Base-by-base conservation (phyloP, 768 basidiomycete genomes). In the Punctularia strigosozonata region DNA sequence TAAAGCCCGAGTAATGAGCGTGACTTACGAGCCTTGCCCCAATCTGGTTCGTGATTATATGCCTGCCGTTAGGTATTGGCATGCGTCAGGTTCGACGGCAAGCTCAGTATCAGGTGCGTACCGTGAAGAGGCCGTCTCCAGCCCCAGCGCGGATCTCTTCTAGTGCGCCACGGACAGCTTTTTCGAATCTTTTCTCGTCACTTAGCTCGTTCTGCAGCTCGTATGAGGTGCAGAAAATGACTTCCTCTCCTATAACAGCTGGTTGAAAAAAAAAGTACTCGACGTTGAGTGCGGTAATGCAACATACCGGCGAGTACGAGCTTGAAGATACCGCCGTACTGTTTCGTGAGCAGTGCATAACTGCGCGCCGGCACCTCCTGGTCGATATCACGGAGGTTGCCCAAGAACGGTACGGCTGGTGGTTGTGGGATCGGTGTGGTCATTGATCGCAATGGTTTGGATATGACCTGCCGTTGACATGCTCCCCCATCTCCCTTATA, bases 51-150 rank as follows among this genome's bases (percentile, higher is more conserved):
- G 14, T 59, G 56, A 13, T 54, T 47, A 30, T 61, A 52, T 0
- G 68, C 67, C 53, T 62, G 33, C 10, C 22, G 25, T 19, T 35
- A 21, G 39, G 15, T 28, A 20, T 30, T 21, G 15, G 22, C 36
- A 31, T 30, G 43, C 39, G 41, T 12, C n/a, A 23, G 5, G 20
- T 44, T 23, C 8, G 14, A 21, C 24, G 15, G 1, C 5, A 14
- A 15, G 14, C 13, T 20, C 4, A n/a, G n/a, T n/a, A n/a, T n/a
- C n/a, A n/a, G n/a, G 5, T 17, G 37, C 52, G 6, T 22, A 62
- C 63, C 19, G 63, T 64, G 46, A 66, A 67, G 12, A 64, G 47
- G 3, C 58, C 69, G 46, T 70, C 68, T 17, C 60, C 59, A 13
- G 58, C 54, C 3, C 63, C 52, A 36, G 56, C 53, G 17, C 68